These are phyloP conservation scores for Passiflora organensis DNA, from an alignment of 345 rosid species.

Conservation along the genomic window DNA sequence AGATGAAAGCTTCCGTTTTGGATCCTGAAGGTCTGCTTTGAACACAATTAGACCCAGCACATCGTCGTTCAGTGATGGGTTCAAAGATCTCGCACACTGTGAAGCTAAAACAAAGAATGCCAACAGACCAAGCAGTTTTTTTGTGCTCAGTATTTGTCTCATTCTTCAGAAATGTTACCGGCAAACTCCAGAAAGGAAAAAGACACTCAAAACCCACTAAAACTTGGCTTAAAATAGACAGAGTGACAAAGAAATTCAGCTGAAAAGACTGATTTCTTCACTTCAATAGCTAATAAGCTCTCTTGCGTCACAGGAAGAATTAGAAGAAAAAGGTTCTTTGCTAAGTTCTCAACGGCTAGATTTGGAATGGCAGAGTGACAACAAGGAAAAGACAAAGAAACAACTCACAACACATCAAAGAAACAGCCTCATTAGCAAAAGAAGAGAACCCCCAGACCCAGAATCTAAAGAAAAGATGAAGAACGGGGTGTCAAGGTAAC, in stretches of 20 bases:
- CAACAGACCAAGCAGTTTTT: not conserved
- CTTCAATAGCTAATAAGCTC: too few species aligned
- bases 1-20: conserved; percentile 22
- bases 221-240: not conserved
- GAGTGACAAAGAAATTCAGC: not conserved
- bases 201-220: conserved; percentile 2
- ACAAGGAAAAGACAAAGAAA: not conserved
- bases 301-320: not conserved
- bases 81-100: conserved; percentile 16
- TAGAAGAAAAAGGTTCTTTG: not conserved
- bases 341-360: conserved; percentile 7
- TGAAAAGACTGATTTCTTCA: not conserved
- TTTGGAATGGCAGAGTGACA: conserved; percentile 4
- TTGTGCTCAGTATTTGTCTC: conserved; percentile 7
- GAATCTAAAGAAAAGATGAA: not conserved
- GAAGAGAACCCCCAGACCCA: not conserved
- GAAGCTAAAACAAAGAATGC: conserved; percentile 7
- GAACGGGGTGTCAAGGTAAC: not conserved
- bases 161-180: not conserved
- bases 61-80: conserved; percentile 26
- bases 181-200: not conserved
- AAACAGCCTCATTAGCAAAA: not conserved
- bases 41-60: conserved; percentile 27
- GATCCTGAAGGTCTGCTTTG: conserved; percentile 32
- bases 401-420: not conserved